Evolutionary conservation across 2,329 filamentous ascomycete species (phyloP).

Genomic region (Helminthosporium solani): DNA sequence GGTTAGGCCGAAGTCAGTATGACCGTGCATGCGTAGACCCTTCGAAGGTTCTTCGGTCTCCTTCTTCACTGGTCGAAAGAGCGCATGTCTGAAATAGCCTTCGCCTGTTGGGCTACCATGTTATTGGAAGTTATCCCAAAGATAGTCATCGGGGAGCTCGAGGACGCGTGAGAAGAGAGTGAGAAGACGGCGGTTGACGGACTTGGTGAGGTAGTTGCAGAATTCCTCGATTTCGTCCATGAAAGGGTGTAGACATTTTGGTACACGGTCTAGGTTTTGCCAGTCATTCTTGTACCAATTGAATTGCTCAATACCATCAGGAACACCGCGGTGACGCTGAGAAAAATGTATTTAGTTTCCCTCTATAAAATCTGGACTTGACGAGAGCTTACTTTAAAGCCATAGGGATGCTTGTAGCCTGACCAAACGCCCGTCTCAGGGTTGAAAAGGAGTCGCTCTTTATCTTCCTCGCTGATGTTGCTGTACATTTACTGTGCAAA

Average conservation of each 20-base stretch:
- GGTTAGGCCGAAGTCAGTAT: slow-evolving; percentile 28
- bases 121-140: slow-evolving; percentile 26
- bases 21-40: slow-evolving; percentile 36
- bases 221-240: slow-evolving; percentile 54
- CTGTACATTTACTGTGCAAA: slow-evolving; percentile 54
- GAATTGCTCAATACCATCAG: slow-evolving; percentile 57
- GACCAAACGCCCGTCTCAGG: slow-evolving; percentile 53
- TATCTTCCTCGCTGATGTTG: slow-evolving; percentile 54
- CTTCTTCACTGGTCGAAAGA: slow-evolving; percentile 26
- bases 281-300: slow-evolving; percentile 55
- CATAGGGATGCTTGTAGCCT: slow-evolving; percentile 53
- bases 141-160: slow-evolving; percentile 24
- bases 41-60: slow-evolving; percentile 23
- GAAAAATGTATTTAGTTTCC: background rate
- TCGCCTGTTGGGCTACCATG: slow-evolving; percentile 24
- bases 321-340: slow-evolving; percentile 41
- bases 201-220: slow-evolving; percentile 51
- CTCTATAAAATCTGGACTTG: background rate
- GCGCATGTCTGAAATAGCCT: slow-evolving; percentile 26
- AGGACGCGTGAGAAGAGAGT: slow-evolving; percentile 26
- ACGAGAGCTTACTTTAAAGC: slow-evolving; percentile 41
- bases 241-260: slow-evolving; percentile 50
- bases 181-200: slow-evolving; percentile 46
- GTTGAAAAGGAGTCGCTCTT: slow-evolving; percentile 50
- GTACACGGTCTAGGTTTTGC: slow-evolving; percentile 46